phyloP scores from a whole-genome alignment of 768 basidiomycete genomes.

The Clathrus columnatus region DNA sequence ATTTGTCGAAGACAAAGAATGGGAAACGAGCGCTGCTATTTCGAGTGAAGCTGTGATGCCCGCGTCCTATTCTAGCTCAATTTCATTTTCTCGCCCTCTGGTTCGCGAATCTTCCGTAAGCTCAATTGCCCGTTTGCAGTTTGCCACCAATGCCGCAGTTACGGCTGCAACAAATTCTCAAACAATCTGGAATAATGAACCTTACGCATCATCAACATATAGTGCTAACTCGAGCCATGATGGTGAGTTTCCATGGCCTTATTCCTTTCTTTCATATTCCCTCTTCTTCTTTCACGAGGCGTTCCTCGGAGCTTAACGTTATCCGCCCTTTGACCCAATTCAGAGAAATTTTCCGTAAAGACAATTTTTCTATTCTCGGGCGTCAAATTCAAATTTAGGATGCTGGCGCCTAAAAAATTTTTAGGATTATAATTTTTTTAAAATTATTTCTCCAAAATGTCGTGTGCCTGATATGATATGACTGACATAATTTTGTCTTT shows the following conservation, averaged over 20 bases:
- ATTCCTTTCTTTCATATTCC: background rate
- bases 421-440: background rate
- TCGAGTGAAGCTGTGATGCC: constrained; percentile 58
- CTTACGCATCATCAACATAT: background rate
- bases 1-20: constrained; percentile 30
- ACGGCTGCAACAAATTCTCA: background rate
- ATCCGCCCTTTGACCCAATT: background rate
- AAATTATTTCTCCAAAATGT: background rate
- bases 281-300: background rate
- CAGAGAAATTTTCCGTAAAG: background rate
- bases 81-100: constrained; percentile 50
- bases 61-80: constrained; percentile 39
- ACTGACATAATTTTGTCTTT: constrained; percentile 43
- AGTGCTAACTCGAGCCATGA: constrained; percentile 2
- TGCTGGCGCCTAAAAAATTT: background rate
- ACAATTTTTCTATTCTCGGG: background rate
- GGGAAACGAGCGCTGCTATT: constrained; percentile 46
- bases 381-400: background rate
- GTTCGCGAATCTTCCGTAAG: constrained; percentile 24
- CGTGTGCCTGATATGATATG: background rate
- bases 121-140: constrained; percentile 7
- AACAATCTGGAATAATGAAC: background rate
- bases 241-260: background rate
- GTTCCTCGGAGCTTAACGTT: background rate
- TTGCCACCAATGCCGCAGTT: background rate